These are phyloP conservation scores for Zygosaccharomyces lentus DNA, from an alignment of 805 yeast genomes.

Conservation along the genomic window DNA sequence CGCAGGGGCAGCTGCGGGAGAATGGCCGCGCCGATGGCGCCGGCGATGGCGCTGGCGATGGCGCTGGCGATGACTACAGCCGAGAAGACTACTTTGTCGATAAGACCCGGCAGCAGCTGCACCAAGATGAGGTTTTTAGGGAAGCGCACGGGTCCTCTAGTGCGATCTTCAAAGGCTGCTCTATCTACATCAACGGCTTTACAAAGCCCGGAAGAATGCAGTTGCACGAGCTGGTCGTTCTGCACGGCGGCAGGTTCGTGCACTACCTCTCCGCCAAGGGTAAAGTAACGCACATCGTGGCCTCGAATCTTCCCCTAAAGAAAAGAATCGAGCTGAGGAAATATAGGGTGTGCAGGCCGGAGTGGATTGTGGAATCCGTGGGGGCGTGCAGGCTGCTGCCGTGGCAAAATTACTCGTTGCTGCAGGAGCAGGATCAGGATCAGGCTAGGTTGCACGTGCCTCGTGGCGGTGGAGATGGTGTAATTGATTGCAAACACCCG, in stretches of 20 bases:
- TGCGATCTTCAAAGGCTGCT: conserved; percentile 56
- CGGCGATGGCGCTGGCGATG: neutral
- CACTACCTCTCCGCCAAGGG: conserved; percentile 67
- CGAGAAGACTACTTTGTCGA: conserved; percentile 26
- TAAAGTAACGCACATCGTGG: conserved; percentile 78
- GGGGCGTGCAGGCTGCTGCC: conserved; percentile 44
- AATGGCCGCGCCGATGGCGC: conserved; percentile 1
- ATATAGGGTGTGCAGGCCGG: conserved; percentile 73
- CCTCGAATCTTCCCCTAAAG: conserved; percentile 71
- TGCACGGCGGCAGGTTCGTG: conserved; percentile 76
- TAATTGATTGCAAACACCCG: conserved; percentile 67
- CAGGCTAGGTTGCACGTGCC: conserved; percentile 36
- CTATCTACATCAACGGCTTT: conserved; percentile 81
- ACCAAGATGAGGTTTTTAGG: conserved; percentile 21
- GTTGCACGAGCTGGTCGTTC: conserved; percentile 63
- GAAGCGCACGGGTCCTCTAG: conserved; percentile 18
- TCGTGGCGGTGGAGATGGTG: conserved; percentile 1
- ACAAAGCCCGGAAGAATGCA: conserved; percentile 76
- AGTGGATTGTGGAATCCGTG: conserved; percentile 73
- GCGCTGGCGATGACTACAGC: conserved; percentile 8
- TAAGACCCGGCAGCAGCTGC: conserved; percentile 24
- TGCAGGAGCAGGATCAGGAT: conserved; percentile 52
- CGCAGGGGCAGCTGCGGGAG: conserved; percentile 10
- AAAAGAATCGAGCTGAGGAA: conserved; percentile 62
- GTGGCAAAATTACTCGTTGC: conserved; percentile 68